These are phyloP conservation scores for Hebeloma cylindrosporum DNA, from an alignment of 768 basidiomycete species.

Conservation along the genomic window DNA sequence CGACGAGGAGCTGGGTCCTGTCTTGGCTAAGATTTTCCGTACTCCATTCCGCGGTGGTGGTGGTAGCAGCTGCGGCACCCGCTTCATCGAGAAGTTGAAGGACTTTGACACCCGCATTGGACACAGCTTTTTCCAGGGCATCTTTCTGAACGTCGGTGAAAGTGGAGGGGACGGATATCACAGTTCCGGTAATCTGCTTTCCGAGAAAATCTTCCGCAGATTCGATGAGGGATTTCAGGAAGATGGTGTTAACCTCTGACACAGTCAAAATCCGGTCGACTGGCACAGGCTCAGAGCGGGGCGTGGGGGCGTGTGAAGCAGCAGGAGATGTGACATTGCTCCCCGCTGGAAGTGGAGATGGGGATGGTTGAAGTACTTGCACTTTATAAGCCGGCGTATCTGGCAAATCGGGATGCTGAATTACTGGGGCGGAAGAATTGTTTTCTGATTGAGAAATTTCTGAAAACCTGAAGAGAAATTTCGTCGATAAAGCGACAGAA, in stretches of 20 bases:
- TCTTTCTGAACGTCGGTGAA: slow-evolving; percentile 68
- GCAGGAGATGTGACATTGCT: slow-evolving; percentile 56
- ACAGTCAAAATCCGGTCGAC: slow-evolving; percentile 74
- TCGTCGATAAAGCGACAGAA: neutral
- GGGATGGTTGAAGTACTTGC: slow-evolving; percentile 74
- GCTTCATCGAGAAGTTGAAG: slow-evolving; percentile 87
- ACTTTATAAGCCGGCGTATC: slow-evolving; percentile 86
- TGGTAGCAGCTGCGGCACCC: slow-evolving; percentile 68
- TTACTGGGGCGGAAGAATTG: slow-evolving; percentile 65
- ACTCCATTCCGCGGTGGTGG: slow-evolving; percentile 47
- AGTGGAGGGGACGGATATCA: slow-evolving; percentile 78
- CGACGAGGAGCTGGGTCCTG: slow-evolving; percentile 78
- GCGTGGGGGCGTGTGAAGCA: slow-evolving; percentile 66
- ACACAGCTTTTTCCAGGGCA: slow-evolving; percentile 72
- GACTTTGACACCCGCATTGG: slow-evolving; percentile 79
- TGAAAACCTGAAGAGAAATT: slow-evolving; percentile 55
- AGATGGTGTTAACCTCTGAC: slow-evolving; percentile 80
- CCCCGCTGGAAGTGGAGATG: slow-evolving; percentile 54
- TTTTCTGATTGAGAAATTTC: slow-evolving; percentile 59
- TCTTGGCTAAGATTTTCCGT: slow-evolving; percentile 46
- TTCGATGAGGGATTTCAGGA: slow-evolving; percentile 79
- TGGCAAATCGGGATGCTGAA: slow-evolving; percentile 69
- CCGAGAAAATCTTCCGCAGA: slow-evolving; percentile 93
- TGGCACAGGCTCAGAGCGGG: slow-evolving; percentile 68
- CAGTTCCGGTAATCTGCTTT: slow-evolving; percentile 72